Evolutionary conservation across 768 basidiomycete genomes (phyloP), one percentile per base, ranked within the genome.

Genomic region (Amanita exitialis): DNA sequence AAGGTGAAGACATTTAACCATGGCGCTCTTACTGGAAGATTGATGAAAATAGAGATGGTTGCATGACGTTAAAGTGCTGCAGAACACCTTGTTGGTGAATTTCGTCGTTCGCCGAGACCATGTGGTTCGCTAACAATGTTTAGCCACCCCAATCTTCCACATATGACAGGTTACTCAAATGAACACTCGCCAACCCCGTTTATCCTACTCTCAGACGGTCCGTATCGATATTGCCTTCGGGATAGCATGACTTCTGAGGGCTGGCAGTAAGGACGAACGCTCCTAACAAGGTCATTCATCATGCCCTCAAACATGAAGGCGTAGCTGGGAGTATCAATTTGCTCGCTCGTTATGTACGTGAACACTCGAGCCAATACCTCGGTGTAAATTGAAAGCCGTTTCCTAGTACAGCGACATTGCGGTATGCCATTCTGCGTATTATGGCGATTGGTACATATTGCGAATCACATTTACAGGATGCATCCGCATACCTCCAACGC

Each of bases 191-290:
- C 68, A 1, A 75, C 72, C 0, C 76, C 75, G 0, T 78, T 78
- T 54, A 73, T 79, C 46, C 53, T 78, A n/a, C 58, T 79, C 18
- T 74, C 76, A 1, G 73, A 74, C 47, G 73, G 77, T 75, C 27
- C 15, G 49, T 15, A 16, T 36, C 12, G 7, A 8, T 35, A 25
- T 3, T 38, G 13, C 25, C 16, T 20, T 37, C 23, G 10, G 6
- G 3, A 18, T 15, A 13, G 41, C 21, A 46, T 12, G 15, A 46
- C 20, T 21, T 34, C 59, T 23, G 6, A 15, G 12, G 21, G n/a
- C 9, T 16, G 13, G 25, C 37, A 77, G 74, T 74, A 18, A 69
- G 69, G 57, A 74, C 70, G 6, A 64, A 65, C 2, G 64, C 67
- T 3, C 72, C 75, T 5, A 69, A 74, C 52, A 66, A 62, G 6